phyloP scores from a whole-genome alignment of 768 basidiomycete genomes.

The Sporobolomyces roseus region DNA sequence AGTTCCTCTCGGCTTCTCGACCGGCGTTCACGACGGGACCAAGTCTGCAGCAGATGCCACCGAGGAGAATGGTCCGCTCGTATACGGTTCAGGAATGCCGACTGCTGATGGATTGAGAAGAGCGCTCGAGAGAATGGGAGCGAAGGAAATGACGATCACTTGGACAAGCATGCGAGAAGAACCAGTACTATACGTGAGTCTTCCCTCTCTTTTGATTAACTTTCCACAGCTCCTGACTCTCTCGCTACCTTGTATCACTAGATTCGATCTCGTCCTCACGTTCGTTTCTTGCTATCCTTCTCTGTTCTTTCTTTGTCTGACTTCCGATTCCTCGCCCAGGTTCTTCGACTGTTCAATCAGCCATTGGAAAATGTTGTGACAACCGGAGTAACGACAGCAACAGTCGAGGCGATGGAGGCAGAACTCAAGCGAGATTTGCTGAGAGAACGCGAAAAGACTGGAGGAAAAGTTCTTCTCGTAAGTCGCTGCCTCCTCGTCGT shows the following conservation, averaged over 20 bases:
- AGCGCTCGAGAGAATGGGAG: constrained; percentile 73
- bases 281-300: constrained; percentile 1
- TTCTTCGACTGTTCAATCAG: constrained; percentile 76
- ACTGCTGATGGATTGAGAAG: constrained; percentile 79
- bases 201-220: not conserved
- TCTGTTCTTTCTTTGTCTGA: not conserved
- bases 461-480: constrained; percentile 71
- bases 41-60: not conserved
- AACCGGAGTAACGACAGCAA: constrained; percentile 82
- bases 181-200: constrained; percentile 74
- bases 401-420: constrained; percentile 84
- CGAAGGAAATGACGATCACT: constrained; percentile 64
- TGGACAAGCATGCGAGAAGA: constrained; percentile 83
- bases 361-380: constrained; percentile 97
- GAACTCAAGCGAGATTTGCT: constrained; percentile 63
- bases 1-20: constrained; percentile 56
- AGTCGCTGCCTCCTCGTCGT: not conserved
- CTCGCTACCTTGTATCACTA: not conserved
- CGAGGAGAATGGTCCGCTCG: constrained; percentile 9
- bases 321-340: constrained; percentile 58
- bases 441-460: constrained; percentile 60
- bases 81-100: constrained; percentile 78
- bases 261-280: constrained; percentile 32
- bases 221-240: not conserved
- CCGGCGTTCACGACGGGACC: constrained; percentile 1